These are phyloP conservation scores for Nymphaea thermarum DNA, from an alignment of 164 flowering plant genomes.

Conservation along the genomic window DNA sequence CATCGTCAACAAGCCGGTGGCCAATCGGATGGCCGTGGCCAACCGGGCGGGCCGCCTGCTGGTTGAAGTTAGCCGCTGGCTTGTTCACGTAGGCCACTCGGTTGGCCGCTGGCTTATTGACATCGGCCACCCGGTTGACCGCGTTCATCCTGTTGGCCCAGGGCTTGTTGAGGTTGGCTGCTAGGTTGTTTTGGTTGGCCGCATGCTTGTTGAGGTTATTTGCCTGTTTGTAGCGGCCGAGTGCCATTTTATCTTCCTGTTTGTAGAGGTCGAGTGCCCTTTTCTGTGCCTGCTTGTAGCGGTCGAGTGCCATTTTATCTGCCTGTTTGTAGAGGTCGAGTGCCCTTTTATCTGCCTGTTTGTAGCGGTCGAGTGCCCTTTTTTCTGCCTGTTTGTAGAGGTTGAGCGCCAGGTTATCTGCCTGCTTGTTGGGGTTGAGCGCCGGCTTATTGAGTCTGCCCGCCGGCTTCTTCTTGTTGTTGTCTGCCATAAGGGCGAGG, in stretches of 20 bases:
- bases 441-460: conserved; percentile 2
- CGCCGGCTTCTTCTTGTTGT: background rate
- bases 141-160: too few species aligned
- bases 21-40: conserved; percentile 14
- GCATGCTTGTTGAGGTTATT: too few species aligned
- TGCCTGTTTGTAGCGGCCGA: conserved; percentile 13
- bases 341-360: too few species aligned
- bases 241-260: background rate
- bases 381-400: background rate
- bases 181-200: too few species aligned
- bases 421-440: conserved; percentile 19
- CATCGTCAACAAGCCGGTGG: background rate
- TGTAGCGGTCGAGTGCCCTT: too few species aligned
- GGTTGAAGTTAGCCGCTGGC: too few species aligned
- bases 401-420: conserved; percentile 27
- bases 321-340: too few species aligned
- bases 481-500: conserved; percentile 5
- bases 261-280: too few species aligned
- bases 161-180: too few species aligned
- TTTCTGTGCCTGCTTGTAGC: background rate
- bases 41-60: conserved; percentile 14
- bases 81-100: too few species aligned
- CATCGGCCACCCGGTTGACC: too few species aligned
- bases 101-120: too few species aligned
- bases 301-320: conserved; percentile 7